Evolutionary conservation across 1,139 yeast species (phyloP), one percentile per base, ranked within the genome.

Genomic region (Pneumocystis sp.): DNA sequence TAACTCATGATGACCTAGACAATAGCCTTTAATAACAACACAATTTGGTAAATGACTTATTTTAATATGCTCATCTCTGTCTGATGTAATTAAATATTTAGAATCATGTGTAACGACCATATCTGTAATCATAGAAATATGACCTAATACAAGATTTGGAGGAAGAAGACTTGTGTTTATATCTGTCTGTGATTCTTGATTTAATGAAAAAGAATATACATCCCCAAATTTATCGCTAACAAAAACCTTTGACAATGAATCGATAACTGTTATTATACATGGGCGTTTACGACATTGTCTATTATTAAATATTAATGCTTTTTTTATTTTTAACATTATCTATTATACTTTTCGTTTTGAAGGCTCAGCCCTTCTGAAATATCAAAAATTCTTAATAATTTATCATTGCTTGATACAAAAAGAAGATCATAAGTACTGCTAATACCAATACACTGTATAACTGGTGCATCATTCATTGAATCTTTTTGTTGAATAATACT

Each of bases 161-260:
- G 75, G 70, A 59, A 81, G 77, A 64, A 81, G 83, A n/a, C 76
- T 78, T 59, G 73, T 76, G 34, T 31, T 5, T 15, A 67, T 63
- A 25, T 69, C 69, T n/a, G 71, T 68, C 21, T 8, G 63, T 45
- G 63, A 62, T 45, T 66, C 59, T 7, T 65, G 64, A n/a, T 62
- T 62, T 45, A 85, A 75, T 5, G 79, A 75, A 25, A 87, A 80
- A 1, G 81, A 74, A 73, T 88, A 93, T 6, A 90, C 97, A 75
- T 95, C 99, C 63, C 99, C 99, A 74, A 91, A 93, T 77, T 95
- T 95, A 75, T 95, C 99, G n/a, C 96, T 97, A 29, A 90, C 82
- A 1, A 90, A 74, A 15, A 89, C 34, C 3, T 8, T 25, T 21
- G 5, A 25, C 17, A 50, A 15, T 12, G 5, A 12, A 12, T 50